Evolutionary conservation across 108 stramenopile species (phyloP), one percentile per base, ranked within the genome.

Genomic region (Phaeodactylum tricornutum): DNA sequence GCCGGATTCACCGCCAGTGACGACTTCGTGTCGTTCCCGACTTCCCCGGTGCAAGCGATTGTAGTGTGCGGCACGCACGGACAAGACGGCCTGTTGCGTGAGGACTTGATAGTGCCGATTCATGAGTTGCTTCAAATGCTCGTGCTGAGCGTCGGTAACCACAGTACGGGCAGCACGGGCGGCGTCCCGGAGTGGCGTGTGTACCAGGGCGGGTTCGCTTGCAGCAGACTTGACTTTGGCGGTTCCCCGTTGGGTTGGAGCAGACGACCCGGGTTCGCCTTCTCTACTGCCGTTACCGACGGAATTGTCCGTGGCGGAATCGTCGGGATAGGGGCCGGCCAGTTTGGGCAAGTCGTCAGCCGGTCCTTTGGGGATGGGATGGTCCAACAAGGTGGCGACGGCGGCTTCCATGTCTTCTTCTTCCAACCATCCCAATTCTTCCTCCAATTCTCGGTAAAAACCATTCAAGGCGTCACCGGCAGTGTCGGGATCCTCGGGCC

Each of bases 351-450:
- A 26, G 16, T 30, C 29, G 11, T 8, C 17, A 25, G 3, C 35
- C 60, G 17, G 34, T 24, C 17, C 45, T 56, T 43, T 20, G 8
- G 11, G 8, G 15, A 43, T 43, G 20, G 20, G 20, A 15, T 34
- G 19, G 23, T 38, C 43, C 32, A 39, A 43, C 30, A 89, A 46
- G 20, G 83, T 73, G 27, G 75, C 66, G 26, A 84, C 77, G 7
- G 83, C 78, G n/a, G 83, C 82, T 50, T 90, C 83, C 41, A 85
- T 50, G 42, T 90, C 87, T 63, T 90, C 87, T 58, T 90, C 83
- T 43, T 84, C 52, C 39, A 90, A 57, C 30, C 72, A 39, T 0
- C 72, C 70, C 20, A 76, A 55, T 55, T 76, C 79, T 32, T 64
- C 82, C 50, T 84, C 79, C 26, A 86, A 52, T 43, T 80, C 73